Evolutionary conservation across 805 yeast species (phyloP), one percentile per base, ranked within the genome.

Genomic region (Yueomyces sinensis): DNA sequence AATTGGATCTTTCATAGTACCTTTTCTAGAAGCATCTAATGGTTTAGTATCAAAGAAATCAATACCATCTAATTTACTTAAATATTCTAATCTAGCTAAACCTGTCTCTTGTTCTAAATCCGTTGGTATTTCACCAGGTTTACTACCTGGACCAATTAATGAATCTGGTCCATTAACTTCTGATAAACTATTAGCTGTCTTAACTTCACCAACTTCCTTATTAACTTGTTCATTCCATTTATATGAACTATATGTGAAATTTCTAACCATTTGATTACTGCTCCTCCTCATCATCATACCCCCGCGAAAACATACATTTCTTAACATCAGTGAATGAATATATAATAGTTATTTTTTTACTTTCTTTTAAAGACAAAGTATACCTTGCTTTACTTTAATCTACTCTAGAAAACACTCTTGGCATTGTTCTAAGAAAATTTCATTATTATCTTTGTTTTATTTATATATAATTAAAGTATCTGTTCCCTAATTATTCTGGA

Each of bases 31-130:
- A 45, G 86, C 63, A 44, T 83, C 83, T 56, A 91, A 74, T 48
- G 94, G 91, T 60, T 78, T 80, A 55, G 75, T 68, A 70, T 91
- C 97, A 57, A 82, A 82, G 43, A 91, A 72, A 52, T 91, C 96
- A 47, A 89, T 72, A 73, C 98, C 98, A 63, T 87, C 95, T 58
- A 82, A 66, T 64, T 84, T 82, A 67, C 93, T 96, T 54, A 91
- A 74, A 49, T 82, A 61, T 72, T 91, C 98, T 48, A 87, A 71
- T 76, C 98, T 86, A 65, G 82, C 97, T 56, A 89, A 69, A 81
- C 98, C 98, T 34, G 98, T 91, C 52, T 96, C 86, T 69, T 89
- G 97, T 54, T 91, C 95, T 47, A 82, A 58, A 62, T 87, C 95
- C 41, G 94, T 76, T 60, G 97, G 96, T 56, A 91, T 78, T 33